Evolutionary conservation across 2,329 filamentous ascomycete genomes (phyloP).

Genomic region (Cytospora piceae): DNA sequence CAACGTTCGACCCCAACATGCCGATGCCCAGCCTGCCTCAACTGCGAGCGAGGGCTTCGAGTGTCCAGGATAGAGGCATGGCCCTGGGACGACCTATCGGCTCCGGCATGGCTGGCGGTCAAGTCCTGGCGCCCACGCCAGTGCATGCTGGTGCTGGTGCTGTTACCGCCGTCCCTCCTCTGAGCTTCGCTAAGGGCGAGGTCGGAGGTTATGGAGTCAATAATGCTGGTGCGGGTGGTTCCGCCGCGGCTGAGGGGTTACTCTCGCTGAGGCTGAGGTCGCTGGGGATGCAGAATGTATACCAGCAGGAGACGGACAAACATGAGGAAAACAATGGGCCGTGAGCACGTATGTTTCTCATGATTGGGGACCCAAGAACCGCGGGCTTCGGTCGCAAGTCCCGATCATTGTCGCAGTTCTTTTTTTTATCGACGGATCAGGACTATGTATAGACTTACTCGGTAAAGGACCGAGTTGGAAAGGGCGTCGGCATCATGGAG

Average conservation of each 20-base stretch:
- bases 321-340: neutral
- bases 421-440: neutral
- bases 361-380: neutral
- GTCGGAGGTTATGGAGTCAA: constrained; percentile 58
- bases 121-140: constrained; percentile 1
- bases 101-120: constrained; percentile 4
- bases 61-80: constrained; percentile 19
- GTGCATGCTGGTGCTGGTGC: constrained; percentile 5
- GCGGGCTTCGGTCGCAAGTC: neutral
- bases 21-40: constrained; percentile 23
- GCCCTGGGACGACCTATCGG: neutral
- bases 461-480: neutral
- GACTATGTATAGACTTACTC: neutral
- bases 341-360: neutral
- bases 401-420: neutral
- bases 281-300: constrained; percentile 52
- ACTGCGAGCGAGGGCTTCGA: constrained; percentile 7
- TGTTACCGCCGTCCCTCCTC: constrained; percentile 30
- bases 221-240: constrained; percentile 43
- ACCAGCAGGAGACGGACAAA: constrained; percentile 1
- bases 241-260: constrained; percentile 63
- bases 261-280: constrained; percentile 70
- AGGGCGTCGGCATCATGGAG: neutral
- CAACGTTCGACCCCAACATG: constrained; percentile 14
- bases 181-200: constrained; percentile 37